A percentile compares a stretch with the other conserved stretches of the same genome.
These are phyloP conservation scores for Vitis hybrid DNA, from an alignment of 177 flowering plant species.

Conservation along the genomic window DNA sequence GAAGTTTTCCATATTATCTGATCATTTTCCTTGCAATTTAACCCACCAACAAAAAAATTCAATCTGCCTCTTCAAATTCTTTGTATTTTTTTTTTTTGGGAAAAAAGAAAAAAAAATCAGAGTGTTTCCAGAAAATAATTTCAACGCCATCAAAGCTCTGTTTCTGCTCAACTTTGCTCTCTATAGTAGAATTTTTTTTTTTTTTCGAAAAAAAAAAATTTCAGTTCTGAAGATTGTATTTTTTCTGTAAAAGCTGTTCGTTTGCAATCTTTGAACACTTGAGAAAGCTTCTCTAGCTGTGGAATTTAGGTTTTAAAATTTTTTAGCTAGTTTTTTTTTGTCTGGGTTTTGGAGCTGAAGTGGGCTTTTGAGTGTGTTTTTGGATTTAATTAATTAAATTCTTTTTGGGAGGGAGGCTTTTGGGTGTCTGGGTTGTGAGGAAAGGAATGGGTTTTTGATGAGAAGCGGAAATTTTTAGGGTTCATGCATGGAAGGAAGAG, in stretches of 20 bases:
- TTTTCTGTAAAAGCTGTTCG: too few species aligned
- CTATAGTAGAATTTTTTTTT: too few species aligned
- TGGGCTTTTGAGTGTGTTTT: background rate
- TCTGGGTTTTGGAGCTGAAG: conserved; percentile 5
- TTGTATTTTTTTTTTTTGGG: background rate
- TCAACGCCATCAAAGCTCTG: too few species aligned
- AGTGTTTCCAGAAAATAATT: too few species aligned
- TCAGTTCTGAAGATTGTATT: too few species aligned
- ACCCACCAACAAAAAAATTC: background rate
- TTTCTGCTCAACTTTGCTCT: too few species aligned
- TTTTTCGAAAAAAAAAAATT: too few species aligned
- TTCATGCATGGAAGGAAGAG: conserved; percentile 68
- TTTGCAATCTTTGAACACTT: background rate
- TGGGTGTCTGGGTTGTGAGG: conserved; percentile 2
- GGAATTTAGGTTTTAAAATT: background rate
- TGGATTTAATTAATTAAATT: background rate
- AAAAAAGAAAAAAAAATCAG: too few species aligned
- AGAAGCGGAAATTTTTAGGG: conserved; percentile 13
- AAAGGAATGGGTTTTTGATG: conserved; percentile 23
- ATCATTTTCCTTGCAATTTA: conserved; percentile 8
- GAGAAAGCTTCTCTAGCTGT: background rate
- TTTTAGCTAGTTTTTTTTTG: background rate
- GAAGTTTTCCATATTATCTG: conserved; percentile 16
- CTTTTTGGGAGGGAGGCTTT: background rate
- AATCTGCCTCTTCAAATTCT: conserved; percentile 1